Percentiles rank a stretch among this genome's conserved stretches.
Evolutionary conservation across 2,329 filamentous ascomycete species (phyloP).

Genomic region (Nakataea oryzae): DNA sequence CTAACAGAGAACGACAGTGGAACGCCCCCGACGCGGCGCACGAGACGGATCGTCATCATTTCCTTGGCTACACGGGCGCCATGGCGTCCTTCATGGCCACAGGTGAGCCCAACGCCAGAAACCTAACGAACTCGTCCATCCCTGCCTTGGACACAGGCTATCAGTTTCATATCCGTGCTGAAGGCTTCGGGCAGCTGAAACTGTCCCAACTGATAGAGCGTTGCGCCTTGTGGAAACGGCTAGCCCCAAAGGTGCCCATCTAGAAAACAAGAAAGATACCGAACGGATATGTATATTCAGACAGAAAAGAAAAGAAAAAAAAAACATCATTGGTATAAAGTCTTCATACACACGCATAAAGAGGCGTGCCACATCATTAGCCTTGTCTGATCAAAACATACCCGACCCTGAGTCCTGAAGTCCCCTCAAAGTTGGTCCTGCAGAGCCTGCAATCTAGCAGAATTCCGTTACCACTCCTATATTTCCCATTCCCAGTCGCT

Average conservation of each 20-base stretch:
- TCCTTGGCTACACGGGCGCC: slow-evolving; percentile 45
- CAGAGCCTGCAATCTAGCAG: neutral
- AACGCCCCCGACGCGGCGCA: slow-evolving; percentile 43
- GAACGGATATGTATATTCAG: neutral
- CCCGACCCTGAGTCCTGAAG: neutral
- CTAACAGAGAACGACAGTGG: slow-evolving; percentile 29
- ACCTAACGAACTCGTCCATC: slow-evolving; percentile 36
- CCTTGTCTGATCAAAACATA: neutral
- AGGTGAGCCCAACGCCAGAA: slow-evolving; percentile 46
- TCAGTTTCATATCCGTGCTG: slow-evolving; percentile 39
- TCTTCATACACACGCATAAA: neutral
- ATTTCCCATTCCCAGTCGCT: neutral
- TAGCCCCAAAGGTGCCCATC: slow-evolving; percentile 34
- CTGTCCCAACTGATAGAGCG: slow-evolving; percentile 28
- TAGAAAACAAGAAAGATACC: slow-evolving; percentile 11
- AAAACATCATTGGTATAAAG: neutral
- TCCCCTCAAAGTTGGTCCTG: neutral
- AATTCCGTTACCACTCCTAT: neutral
- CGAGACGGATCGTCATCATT: slow-evolving; percentile 38
- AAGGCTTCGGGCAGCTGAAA: slow-evolving; percentile 29
- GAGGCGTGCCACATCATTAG: neutral
- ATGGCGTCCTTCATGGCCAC: slow-evolving; percentile 51
- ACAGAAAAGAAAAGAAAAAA: neutral
- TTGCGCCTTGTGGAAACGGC: slow-evolving; percentile 42
- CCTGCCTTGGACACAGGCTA: slow-evolving; percentile 27